Conservation (phyloP, 768 basidiomycete species). For the Agrocybe chaxingu region DNA sequence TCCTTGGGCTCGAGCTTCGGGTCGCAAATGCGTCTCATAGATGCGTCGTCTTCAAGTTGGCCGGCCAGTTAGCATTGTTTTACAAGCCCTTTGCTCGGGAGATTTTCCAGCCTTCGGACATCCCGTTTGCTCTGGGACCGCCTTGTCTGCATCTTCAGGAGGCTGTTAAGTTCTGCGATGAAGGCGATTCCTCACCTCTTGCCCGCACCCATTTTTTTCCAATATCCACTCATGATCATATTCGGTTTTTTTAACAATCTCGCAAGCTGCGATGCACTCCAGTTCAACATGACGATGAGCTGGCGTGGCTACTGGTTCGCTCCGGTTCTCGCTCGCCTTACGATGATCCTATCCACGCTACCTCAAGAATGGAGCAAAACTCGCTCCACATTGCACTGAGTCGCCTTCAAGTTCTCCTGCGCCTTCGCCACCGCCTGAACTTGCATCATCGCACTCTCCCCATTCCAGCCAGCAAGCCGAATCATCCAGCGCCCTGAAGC, state of each 20-base stretch:
- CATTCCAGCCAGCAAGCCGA: no score
- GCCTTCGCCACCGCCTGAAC: no score
- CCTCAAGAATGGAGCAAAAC: constrained; percentile 4
- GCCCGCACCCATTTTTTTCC: not conserved
- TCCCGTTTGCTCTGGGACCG: not conserved
- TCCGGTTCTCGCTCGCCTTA: constrained; percentile 1
- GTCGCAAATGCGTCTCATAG: constrained; percentile 1
- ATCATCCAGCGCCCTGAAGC: no score
- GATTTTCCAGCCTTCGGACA: constrained; percentile 3
- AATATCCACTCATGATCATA: not conserved
- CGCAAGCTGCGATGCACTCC: not conserved
- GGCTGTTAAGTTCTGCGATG: not conserved
- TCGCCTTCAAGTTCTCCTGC: not conserved
- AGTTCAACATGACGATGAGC: not conserved
- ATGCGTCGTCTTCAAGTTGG: constrained; percentile 9
- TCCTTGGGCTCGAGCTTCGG: constrained; percentile 8
- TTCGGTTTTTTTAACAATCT: not conserved
- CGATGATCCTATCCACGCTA: constrained; percentile 9
- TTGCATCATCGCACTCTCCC: no score
- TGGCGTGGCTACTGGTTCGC: constrained; percentile 1
- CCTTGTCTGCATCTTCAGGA: not conserved
- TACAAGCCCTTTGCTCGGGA: constrained; percentile 7
- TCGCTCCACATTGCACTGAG: not conserved
- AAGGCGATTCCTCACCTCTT: not conserved
- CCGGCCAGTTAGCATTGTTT: constrained; percentile 5